Evolutionary conservation across 805 yeast genomes (phyloP).

Genomic region (Jamesozyma gamospora): DNA sequence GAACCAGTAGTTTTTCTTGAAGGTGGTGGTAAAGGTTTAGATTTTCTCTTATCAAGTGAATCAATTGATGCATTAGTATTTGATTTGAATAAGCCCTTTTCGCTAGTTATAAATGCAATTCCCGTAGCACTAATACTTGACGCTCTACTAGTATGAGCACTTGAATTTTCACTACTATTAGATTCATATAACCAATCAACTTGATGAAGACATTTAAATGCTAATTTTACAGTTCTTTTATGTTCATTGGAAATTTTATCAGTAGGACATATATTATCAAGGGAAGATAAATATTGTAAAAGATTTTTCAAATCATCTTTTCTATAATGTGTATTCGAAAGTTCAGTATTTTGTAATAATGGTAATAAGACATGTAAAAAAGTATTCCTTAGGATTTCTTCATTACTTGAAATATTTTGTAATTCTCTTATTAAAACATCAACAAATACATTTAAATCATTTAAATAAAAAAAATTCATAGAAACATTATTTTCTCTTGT

Average conservation of each 20-base stretch:
- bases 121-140: slow-evolving; percentile 18
- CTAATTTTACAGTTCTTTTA: slow-evolving; percentile 34
- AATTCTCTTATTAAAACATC: slow-evolving; percentile 79
- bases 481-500: slow-evolving; percentile 39
- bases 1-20: slow-evolving; percentile 21
- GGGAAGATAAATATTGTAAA: slow-evolving; percentile 36
- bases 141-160: slow-evolving; percentile 10
- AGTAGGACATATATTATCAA: slow-evolving; percentile 20
- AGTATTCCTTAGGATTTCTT: slow-evolving; percentile 52
- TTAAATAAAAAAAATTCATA: slow-evolving; percentile 61
- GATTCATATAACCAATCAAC: slow-evolving; percentile 27
- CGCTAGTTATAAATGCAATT: slow-evolving; percentile 7
- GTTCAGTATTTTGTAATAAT: slow-evolving; percentile 53
- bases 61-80: slow-evolving; percentile 26
- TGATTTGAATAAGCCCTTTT: not conserved
- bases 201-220: slow-evolving; percentile 30
- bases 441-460: slow-evolving; percentile 73
- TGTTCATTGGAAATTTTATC: slow-evolving; percentile 18
- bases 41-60: slow-evolving; percentile 28
- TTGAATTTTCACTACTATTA: slow-evolving; percentile 5
- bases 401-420: slow-evolving; percentile 52
- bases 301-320: slow-evolving; percentile 41
- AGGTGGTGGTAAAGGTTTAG: slow-evolving; percentile 29
- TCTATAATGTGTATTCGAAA: slow-evolving; percentile 49
- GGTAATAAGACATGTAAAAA: slow-evolving; percentile 70